A percentile compares a stretch with the other conserved stretches of the same genome.
Conservation (phyloP, 1,284 basidiomycete genomes). For the Trichosporon coremiiforme region DNA sequence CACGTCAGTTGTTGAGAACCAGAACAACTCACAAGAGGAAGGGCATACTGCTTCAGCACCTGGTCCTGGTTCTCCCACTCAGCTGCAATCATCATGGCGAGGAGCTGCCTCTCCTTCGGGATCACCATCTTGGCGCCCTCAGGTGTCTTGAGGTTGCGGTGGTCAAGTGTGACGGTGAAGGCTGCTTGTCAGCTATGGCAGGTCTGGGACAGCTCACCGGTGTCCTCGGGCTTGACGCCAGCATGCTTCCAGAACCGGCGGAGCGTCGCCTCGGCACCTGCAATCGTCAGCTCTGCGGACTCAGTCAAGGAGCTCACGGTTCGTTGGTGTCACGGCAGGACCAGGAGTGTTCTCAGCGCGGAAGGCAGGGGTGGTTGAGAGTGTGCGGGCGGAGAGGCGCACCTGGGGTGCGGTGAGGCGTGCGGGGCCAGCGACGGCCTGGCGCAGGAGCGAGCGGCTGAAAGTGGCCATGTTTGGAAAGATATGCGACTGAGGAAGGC, state of each 20-base stretch:
- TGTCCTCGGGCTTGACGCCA: conserved; percentile 64
- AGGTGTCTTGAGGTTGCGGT: conserved; percentile 83
- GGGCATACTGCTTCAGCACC: conserved; percentile 81
- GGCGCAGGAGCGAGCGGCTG: conserved; percentile 7
- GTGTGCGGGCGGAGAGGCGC: background rate
- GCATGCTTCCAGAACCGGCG: conserved; percentile 91
- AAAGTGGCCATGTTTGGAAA: conserved; percentile 1
- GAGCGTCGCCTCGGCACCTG: conserved; percentile 80
- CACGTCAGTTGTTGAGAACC: background rate
- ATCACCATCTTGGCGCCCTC: conserved; percentile 72
- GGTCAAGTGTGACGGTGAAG: conserved; percentile 76
- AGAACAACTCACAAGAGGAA: conserved; percentile 79
- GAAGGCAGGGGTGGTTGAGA: conserved; percentile 1
- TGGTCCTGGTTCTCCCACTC: conserved; percentile 95
- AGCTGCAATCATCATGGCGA: conserved; percentile 82
- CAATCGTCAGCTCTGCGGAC: background rate
- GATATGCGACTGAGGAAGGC: background rate
- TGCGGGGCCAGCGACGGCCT: background rate
- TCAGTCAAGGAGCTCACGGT: conserved; percentile 17
- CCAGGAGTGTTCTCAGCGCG: conserved; percentile 29
- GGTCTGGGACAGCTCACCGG: conserved; percentile 45
- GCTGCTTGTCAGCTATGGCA: conserved; percentile 49
- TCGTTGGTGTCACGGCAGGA: conserved; percentile 32
- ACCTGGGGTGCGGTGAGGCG: background rate
- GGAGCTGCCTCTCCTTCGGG: conserved; percentile 69